A percentile compares a stretch with the other conserved stretches of the same genome.
Evolutionary conservation across 208 protist genomes (phyloP).

Genomic region (Acanthamoeba lenticulata): DNA sequence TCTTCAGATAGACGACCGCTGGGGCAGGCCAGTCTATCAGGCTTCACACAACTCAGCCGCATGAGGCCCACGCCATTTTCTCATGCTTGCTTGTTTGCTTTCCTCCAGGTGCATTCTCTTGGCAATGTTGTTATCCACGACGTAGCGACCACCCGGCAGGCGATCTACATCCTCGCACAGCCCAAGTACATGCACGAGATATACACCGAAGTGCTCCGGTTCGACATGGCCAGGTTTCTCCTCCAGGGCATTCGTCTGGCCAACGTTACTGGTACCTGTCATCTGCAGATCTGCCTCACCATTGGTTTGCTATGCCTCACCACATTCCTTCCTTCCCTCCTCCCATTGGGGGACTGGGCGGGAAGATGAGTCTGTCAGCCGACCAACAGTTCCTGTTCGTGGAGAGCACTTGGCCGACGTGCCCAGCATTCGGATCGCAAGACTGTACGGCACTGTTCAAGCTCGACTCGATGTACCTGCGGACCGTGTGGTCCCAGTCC

Average conservation of each 20-base stretch:
- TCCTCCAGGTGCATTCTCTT: not conserved
- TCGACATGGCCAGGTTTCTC: not conserved
- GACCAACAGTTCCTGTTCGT: not conserved
- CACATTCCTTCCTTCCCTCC: too few species aligned
- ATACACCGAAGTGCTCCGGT: not conserved
- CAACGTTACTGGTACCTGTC: not conserved
- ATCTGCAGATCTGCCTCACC: not conserved
- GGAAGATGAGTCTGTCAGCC: not conserved
- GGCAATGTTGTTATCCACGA: not conserved
- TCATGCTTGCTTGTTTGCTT: too few species aligned
- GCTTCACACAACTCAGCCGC: not conserved
- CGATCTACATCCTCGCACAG: not conserved
- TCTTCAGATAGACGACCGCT: not conserved
- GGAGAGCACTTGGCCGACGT: not conserved
- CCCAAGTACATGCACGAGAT: not conserved
- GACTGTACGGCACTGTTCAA: not conserved
- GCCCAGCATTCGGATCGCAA: not conserved
- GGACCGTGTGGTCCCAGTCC: not conserved
- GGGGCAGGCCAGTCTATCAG: not conserved
- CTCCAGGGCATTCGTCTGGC: not conserved
- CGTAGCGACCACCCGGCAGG: not conserved
- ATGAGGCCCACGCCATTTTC: too few species aligned
- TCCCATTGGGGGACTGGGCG: not conserved
- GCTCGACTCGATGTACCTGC: not conserved
- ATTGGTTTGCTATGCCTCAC: not conserved